Evolutionary conservation across 345 rosid species (phyloP).

Genomic region (Populus nigra): DNA sequence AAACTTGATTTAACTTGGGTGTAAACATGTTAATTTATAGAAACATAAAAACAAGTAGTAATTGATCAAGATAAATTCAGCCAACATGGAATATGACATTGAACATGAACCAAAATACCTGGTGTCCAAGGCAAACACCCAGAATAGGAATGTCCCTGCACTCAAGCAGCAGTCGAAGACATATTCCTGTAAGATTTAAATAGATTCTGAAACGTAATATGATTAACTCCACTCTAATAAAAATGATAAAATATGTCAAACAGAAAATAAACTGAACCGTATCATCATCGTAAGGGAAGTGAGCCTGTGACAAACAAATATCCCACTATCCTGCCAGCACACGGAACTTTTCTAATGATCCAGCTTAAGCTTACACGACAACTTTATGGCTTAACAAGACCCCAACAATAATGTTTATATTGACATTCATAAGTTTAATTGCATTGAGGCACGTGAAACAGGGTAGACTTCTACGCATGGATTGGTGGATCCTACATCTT

Average conservation of each 20-base stretch:
- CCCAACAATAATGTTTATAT: neutral
- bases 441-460: neutral
- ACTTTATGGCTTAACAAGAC: neutral
- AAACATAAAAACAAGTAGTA: neutral
- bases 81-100: neutral
- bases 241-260: neutral
- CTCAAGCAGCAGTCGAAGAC: slow-evolving; percentile 75
- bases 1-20: neutral
- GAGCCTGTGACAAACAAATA: neutral
- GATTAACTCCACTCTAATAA: slow-evolving; percentile 12
- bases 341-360: neutral
- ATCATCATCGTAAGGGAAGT: slow-evolving; percentile 1
- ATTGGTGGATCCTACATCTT: neutral
- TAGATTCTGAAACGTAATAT: slow-evolving; percentile 20
- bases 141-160: slow-evolving; percentile 85
- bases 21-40: neutral
- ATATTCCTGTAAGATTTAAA: slow-evolving; percentile 62
- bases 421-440: neutral
- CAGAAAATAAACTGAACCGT: slow-evolving; percentile 5
- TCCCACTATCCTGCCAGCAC: neutral
- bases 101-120: slow-evolving; percentile 42
- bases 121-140: slow-evolving; percentile 96
- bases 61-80: neutral
- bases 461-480: neutral
- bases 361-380: neutral